phyloP scores from a whole-genome alignment of 225 moss, liverwort and hornwort species.

The Ulota crispa region DNA sequence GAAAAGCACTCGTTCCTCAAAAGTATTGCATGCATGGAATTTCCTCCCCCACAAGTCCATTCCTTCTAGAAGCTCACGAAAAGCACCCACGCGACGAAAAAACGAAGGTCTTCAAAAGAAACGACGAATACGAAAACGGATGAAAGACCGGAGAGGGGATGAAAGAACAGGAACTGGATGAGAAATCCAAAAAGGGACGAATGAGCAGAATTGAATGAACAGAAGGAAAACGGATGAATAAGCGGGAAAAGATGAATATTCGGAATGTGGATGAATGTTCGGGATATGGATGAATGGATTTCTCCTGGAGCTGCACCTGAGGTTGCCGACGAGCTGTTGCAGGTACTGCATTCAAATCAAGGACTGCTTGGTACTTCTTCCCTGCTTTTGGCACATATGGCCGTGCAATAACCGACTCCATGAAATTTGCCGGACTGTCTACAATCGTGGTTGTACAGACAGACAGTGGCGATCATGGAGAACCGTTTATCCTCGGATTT shows the following conservation, averaged over 20 bases:
- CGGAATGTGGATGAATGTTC: too few species aligned
- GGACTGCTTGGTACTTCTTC: background rate
- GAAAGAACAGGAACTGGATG: too few species aligned
- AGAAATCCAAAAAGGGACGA: too few species aligned
- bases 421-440: background rate
- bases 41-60: background rate
- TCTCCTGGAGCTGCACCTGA: background rate
- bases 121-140: too few species aligned
- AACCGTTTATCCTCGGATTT: slow-evolving; percentile 2
- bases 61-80: background rate
- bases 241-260: too few species aligned
- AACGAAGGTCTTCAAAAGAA: fast-evolving
- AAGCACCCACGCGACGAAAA: background rate
- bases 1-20: too few species aligned
- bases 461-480: slow-evolving; percentile 4
- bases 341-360: background rate
- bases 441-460: slow-evolving; percentile 5
- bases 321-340: background rate
- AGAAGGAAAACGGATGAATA: too few species aligned
- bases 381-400: background rate
- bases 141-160: too few species aligned
- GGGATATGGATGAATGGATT: background rate
- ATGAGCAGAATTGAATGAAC: too few species aligned
- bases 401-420: background rate
- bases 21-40: too few species aligned